Evolutionary conservation across 2,329 filamentous ascomycete genomes (phyloP), one percentile per base, ranked within the genome.

Genomic region (Aschersonia sp.): DNA sequence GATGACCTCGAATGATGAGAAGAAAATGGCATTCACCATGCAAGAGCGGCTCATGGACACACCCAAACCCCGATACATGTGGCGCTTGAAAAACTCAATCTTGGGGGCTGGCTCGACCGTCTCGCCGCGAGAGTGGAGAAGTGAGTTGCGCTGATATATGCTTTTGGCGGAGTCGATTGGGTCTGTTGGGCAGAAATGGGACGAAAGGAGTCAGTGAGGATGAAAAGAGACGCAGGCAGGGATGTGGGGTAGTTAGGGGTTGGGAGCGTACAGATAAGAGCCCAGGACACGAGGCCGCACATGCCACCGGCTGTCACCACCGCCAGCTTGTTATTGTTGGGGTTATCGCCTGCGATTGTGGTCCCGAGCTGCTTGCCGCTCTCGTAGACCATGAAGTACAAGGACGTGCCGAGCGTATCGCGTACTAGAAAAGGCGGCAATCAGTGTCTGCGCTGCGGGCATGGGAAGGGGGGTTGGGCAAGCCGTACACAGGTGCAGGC

Each of bases 371-470:
- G 86, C 61, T 94, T 94, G 56, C 80, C 79, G 61, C 84, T 89
- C 65, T 94, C 87, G 62, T 94, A 94, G 31, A 87, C 89, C 68
- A 85, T 86, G 60, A 94, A 94, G 63, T 94, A 94, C 50, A 91
- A 86, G 31, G 80, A 78, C 1, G 87, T 94, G 47, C 87, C 87
- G 51, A 92, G 71, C 1, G 85, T 89, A 64, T 94, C 87, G 51
- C 87, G 78, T 57, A 89, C 85, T 86, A 20, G 20, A 20, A 20
- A 20, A 20, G 20, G 20, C 20, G 20, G 20, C 20, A 20, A 20
- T 20, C 20, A 20, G 20, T 20, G 20, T 20, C 20, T 20, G 20
- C 20, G 20, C 20, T 20, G 20, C 20, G 20, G 20, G 20, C 20
- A 20, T 20, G 20, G 20, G 20, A 2, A 20, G 35, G 12, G 7